Evolutionary conservation across 306 rosid genomes (phyloP).

Genomic region (Luffa aegyptiaca): DNA sequence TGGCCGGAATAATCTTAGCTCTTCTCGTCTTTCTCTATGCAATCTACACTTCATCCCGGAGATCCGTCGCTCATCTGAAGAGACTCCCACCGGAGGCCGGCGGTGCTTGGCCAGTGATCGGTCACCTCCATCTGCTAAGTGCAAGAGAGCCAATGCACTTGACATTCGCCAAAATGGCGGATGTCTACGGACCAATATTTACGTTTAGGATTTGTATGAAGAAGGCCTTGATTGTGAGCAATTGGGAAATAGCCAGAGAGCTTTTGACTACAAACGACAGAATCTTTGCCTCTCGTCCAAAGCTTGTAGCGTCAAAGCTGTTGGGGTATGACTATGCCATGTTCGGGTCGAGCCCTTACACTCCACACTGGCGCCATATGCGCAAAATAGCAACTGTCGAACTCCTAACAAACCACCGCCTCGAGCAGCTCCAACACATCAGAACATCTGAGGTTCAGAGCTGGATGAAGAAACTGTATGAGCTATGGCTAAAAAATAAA

Average conservation of each 20-base stretch:
- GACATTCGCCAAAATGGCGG: slow-evolving; percentile 15
- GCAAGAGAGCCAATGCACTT: slow-evolving; percentile 1
- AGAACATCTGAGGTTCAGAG: slow-evolving; percentile 25
- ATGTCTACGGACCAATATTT: slow-evolving; percentile 19
- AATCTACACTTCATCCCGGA: too few species aligned
- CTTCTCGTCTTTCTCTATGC: too few species aligned
- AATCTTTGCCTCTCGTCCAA: slow-evolving; percentile 45
- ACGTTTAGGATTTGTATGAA: slow-evolving; percentile 13
- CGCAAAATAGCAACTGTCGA: slow-evolving; percentile 36
- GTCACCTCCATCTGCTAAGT: slow-evolving; percentile 12
- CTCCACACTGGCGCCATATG: slow-evolving; percentile 42
- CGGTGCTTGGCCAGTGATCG: slow-evolving; percentile 19
- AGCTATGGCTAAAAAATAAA: slow-evolving; percentile 10
- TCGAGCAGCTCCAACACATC: slow-evolving; percentile 36
- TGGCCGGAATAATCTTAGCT: too few species aligned
- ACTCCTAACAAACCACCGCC: slow-evolving; percentile 39
- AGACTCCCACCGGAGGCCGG: slow-evolving; percentile 11
- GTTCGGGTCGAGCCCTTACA: slow-evolving; percentile 39
- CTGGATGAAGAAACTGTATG: slow-evolving; percentile 19
- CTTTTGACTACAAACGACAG: slow-evolving; percentile 46
- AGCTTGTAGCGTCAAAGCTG: slow-evolving; percentile 28
- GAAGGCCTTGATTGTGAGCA: slow-evolving; percentile 34
- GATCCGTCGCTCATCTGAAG: neutral
- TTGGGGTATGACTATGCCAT: slow-evolving; percentile 48
- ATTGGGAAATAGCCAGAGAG: slow-evolving; percentile 46